Base-by-base conservation (phyloP, 179 eudicot genomes). In the Corrigiola litoralis region DNA sequence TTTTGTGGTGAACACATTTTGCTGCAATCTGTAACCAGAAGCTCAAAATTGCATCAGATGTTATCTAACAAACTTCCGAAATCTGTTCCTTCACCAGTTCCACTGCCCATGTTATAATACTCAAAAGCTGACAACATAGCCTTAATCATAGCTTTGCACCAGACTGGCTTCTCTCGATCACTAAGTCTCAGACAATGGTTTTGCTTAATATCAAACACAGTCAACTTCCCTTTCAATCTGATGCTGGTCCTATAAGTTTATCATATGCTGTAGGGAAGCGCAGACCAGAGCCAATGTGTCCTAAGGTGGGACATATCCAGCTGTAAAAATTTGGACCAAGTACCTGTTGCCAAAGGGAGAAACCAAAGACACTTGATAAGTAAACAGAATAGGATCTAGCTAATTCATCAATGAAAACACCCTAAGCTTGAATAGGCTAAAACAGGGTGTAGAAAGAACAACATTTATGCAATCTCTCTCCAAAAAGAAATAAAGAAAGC, bases 201-300 rank as follows among this genome's bases (percentile, higher is more conserved):
- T 62, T 8, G 53, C 40, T 62, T 20, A 45, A 40, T 21, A 49
- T 8, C 32, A 17, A 57, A 21, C 38, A 38, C 8, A 37, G n/a
- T 44, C 28, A 0, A 6, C 18, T 50, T 66, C 67, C 61, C 40
- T 54, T 63, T 56, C 82, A 77, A 46, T 81, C 65, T 54, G 89
- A 79, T 25, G 83, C 25, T 2, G 70, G 45, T 23, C 58, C 72
- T 3, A 69, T 34, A 21, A 46, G 41, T 57, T 82, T 80, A 72
- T 90, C 97, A 60, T 79, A 87, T 57, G 77, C 59, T 23, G 96
- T 80, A 61, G 72, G 83, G 72, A 81, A 90, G 58, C 85, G 85
- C 77, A 86, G 84, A 49, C 98, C 98, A 42, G 90, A 84, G 17
- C 95, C 97, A 50, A 86, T 61, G 77, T 87, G 89, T 34, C 77